phyloP scores from a whole-genome alignment of 257 asterid species.

The Ehretia macrophylla region DNA sequence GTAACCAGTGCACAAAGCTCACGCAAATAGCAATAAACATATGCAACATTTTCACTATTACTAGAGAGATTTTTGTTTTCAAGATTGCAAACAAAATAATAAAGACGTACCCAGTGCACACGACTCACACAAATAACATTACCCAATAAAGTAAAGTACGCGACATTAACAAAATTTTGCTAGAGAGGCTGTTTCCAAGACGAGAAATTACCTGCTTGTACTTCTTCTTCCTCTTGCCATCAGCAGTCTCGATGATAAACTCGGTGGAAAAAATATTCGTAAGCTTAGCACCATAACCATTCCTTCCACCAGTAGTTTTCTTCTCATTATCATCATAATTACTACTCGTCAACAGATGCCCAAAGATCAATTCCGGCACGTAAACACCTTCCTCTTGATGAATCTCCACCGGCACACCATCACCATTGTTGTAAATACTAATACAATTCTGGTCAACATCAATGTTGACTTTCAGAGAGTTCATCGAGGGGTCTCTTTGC shows the following conservation, averaged over 20 bases:
- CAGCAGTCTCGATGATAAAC: conserved; percentile 90
- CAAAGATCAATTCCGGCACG: conserved; percentile 94
- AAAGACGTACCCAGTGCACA: too few species aligned
- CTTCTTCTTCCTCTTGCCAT: conserved; percentile 72
- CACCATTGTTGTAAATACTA: conserved; percentile 84
- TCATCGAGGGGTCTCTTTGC: conserved; percentile 86
- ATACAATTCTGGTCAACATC: conserved; percentile 59
- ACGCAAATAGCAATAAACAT: too few species aligned
- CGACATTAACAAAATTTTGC: too few species aligned
- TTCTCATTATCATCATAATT: conserved; percentile 83
- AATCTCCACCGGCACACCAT: conserved; percentile 94
- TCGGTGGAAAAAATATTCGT: conserved; percentile 88
- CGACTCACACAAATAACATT: too few species aligned
- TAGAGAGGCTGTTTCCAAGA: too few species aligned
- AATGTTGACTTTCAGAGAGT: conserved; percentile 66
- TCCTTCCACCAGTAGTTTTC: conserved; percentile 97
- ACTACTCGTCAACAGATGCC: conserved; percentile 96
- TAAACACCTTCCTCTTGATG: conserved; percentile 96
- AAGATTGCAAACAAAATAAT: too few species aligned
- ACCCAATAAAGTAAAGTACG: too few species aligned
- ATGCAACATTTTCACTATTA: too few species aligned
- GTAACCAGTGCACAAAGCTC: too few species aligned
- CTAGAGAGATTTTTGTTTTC: too few species aligned
- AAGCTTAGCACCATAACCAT: conserved; percentile 94
- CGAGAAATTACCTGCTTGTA: conserved; percentile 99